Evolutionary conservation across 345 rosid genomes (phyloP).

Genomic region (Euphorbia lathyris): DNA sequence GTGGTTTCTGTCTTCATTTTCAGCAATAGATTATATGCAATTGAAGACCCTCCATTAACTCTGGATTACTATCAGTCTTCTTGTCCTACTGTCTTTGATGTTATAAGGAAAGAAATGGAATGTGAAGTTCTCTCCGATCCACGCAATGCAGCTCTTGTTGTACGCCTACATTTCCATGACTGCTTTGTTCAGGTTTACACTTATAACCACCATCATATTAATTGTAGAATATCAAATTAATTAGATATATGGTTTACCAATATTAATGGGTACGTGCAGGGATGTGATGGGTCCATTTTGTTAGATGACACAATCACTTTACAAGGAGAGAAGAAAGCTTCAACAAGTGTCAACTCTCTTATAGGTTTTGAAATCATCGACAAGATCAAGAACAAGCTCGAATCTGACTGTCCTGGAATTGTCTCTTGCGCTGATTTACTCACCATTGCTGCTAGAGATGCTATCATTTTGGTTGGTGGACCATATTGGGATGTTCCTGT

Average conservation of each 20-base stretch:
- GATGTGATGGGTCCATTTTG: conserved; percentile 86
- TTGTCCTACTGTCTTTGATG: conserved; percentile 64
- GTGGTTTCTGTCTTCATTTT: conserved; percentile 25
- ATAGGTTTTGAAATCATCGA: conserved; percentile 66
- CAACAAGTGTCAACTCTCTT: conserved; percentile 50
- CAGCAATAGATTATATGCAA: conserved; percentile 25
- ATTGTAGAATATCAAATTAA: too few relatives aligned
- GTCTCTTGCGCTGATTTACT: conserved; percentile 94
- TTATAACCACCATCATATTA: too few relatives aligned
- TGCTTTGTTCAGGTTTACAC: conserved; percentile 95
- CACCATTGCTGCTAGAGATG: conserved; percentile 87
- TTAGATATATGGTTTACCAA: too few relatives aligned
- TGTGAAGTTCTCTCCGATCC: conserved; percentile 82
- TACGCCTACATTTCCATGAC: conserved; percentile 83
- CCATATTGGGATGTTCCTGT: conserved; percentile 94
- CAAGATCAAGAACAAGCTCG: conserved; percentile 77
- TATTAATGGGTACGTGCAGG: conserved; percentile 37
- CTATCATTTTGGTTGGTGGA: conserved; percentile 84
- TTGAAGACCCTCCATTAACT: conserved; percentile 44
- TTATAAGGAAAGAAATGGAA: conserved; percentile 80
- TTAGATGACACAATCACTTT: conserved; percentile 68
- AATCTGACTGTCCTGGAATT: conserved; percentile 85
- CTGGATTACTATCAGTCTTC: conserved; percentile 64
- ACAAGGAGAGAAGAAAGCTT: conserved; percentile 74
- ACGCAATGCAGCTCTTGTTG: conserved; percentile 67